phyloP scores from a whole-genome alignment of 164 flowering plant genomes.

The Litsea cubeba region DNA sequence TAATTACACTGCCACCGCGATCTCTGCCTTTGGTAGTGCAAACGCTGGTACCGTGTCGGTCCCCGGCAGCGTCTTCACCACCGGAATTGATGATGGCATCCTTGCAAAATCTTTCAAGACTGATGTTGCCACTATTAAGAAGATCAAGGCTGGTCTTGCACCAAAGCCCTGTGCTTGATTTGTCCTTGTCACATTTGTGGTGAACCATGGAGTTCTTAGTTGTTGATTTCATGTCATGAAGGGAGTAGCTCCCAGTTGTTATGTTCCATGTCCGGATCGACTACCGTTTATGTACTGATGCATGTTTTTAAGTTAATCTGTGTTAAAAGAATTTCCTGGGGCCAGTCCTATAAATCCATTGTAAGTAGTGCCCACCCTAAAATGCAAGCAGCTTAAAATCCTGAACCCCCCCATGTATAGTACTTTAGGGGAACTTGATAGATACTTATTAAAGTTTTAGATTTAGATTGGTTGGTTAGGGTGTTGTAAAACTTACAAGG shows the following conservation, averaged over 20 bases:
- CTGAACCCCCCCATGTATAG: no score
- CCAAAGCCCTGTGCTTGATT: slow-evolving; percentile 5
- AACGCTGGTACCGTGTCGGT: slow-evolving; percentile 19
- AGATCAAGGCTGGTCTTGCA: slow-evolving; percentile 21
- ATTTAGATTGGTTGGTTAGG: no score
- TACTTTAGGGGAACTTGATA: no score
- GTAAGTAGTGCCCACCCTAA: no score
- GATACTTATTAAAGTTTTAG: no score
- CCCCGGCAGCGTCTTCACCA: slow-evolving; percentile 13
- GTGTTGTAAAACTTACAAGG: no score
- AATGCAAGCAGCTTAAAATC: no score
- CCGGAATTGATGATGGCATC: slow-evolving; percentile 17
- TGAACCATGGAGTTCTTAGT: no score
- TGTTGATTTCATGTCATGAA: neutral
- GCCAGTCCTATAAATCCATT: no score
- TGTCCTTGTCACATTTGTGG: neutral
- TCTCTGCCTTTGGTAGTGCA: slow-evolving; percentile 25
- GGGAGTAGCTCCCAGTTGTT: slow-evolving; percentile 1
- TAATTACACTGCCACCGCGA: slow-evolving; percentile 6
- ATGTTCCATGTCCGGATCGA: neutral
- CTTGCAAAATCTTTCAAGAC: slow-evolving; percentile 24
- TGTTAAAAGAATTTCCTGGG: no score
- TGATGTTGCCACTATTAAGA: slow-evolving; percentile 18
- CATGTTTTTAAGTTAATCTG: no score
- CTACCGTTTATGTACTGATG: no score